A percentile compares a stretch with the other conserved stretches of the same genome.
Conservation (phyloP, 164 flowering plant species). For the Pachysandra terminalis region DNA sequence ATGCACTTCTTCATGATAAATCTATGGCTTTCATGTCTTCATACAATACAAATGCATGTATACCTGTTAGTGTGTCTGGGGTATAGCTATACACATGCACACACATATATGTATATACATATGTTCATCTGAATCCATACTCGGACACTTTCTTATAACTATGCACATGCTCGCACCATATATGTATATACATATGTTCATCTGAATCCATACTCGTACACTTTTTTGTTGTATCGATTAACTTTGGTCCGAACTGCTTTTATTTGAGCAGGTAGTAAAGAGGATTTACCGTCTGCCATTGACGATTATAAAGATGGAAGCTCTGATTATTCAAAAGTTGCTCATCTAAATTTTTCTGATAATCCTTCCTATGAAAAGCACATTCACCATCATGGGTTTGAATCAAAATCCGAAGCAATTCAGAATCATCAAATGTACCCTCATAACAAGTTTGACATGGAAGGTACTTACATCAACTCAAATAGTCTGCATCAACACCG, state of each 20-base stretch:
- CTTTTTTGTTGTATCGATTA: background rate
- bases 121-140: too few species aligned
- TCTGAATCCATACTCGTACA: too few species aligned
- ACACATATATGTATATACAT: too few species aligned
- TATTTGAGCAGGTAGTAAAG: constrained; percentile 62
- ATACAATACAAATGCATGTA: background rate
- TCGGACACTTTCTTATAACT: too few species aligned
- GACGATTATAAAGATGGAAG: constrained; percentile 49
- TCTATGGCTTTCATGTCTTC: background rate
- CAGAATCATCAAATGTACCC: constrained; percentile 27
- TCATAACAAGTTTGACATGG: constrained; percentile 37
- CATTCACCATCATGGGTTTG: constrained; percentile 25
- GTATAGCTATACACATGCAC: background rate
- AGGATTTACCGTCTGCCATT: constrained; percentile 42
- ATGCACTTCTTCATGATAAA: background rate
- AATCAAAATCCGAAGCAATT: constrained; percentile 28
- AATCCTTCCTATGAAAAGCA: constrained; percentile 33
- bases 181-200: too few species aligned
- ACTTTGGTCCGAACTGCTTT: constrained; percentile 6
- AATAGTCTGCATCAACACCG: background rate
- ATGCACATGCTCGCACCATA: too few species aligned
- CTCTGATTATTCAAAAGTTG: constrained; percentile 27
- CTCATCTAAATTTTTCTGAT: constrained; percentile 25
- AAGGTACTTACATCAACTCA: constrained; percentile 35
- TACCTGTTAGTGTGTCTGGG: background rate